phyloP scores from a whole-genome alignment of 2,329 filamentous ascomycete genomes.

The Moelleriella libera region DNA sequence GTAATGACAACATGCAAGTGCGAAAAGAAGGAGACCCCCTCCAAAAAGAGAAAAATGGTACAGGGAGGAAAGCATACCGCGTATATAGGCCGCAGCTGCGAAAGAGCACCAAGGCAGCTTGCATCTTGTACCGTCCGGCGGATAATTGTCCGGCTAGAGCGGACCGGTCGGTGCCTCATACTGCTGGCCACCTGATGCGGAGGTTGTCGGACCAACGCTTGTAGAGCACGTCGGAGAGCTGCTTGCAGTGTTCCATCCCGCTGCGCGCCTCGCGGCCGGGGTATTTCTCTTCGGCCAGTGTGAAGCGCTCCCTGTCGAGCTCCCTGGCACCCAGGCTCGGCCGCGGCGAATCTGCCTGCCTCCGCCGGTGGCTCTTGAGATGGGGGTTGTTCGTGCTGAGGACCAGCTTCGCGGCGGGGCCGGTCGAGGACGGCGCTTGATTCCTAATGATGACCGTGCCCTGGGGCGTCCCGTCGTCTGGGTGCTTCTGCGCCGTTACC shows the following conservation, averaged over 20 bases:
- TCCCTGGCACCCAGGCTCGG: constrained; percentile 27
- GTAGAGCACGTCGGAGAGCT: constrained; percentile 83
- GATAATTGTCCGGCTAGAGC: too few species aligned
- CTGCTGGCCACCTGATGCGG: constrained; percentile 50
- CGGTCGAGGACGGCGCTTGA: constrained; percentile 23
- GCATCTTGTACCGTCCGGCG: too few species aligned
- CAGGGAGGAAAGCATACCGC: too few species aligned
- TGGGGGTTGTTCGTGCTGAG: constrained; percentile 76
- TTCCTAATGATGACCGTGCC: constrained; percentile 46
- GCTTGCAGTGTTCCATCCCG: constrained; percentile 85
- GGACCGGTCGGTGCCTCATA: constrained; percentile 7
- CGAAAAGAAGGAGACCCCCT: too few species aligned
- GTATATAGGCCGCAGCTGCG: too few species aligned
- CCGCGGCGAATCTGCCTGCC: constrained; percentile 33
- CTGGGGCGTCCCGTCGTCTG: constrained; percentile 30
- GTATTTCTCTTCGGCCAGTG: constrained; percentile 36
- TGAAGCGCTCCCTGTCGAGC: constrained; percentile 31
- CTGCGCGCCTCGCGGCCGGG: constrained; percentile 39
- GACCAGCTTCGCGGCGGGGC: constrained; percentile 50
- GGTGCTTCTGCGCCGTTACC: constrained; percentile 23
- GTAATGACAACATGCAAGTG: too few species aligned
- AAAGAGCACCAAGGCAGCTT: too few species aligned
- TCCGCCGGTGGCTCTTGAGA: constrained; percentile 60
- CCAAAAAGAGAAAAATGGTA: too few species aligned
- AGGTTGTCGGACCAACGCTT: constrained; percentile 80